These are phyloP conservation scores for Thalassiosira pacifica DNA, from an alignment of 352 stramenopile species.

Conservation along the genomic window DNA sequence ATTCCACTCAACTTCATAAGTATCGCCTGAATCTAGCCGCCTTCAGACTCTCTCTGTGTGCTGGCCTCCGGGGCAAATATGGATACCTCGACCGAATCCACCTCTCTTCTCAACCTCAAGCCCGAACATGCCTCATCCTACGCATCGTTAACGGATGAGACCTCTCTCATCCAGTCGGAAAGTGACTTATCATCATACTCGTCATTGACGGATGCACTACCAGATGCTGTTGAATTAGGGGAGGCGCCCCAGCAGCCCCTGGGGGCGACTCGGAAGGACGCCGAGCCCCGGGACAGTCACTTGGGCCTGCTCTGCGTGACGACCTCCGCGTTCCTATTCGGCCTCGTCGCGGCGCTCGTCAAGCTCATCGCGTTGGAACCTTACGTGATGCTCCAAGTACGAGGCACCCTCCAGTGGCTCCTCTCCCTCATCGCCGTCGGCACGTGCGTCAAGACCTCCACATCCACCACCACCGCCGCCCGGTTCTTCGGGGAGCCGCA, in stretches of 20 bases:
- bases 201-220: neutral
- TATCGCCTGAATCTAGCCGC: neutral
- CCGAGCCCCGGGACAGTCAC: neutral
- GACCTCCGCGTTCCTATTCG: neutral
- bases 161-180: neutral
- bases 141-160: neutral
- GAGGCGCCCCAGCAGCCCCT: neutral
- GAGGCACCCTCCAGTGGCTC: neutral
- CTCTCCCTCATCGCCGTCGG: neutral
- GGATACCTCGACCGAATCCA: neutral
- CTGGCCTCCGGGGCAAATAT: neutral
- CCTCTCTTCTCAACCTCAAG: neutral
- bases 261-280: neutral
- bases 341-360: neutral
- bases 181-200: neutral
- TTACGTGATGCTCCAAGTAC: neutral
- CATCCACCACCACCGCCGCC: neutral
- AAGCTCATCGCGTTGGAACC: neutral
- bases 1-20: neutral
- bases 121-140: neutral
- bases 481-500: neutral
- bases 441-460: neutral
- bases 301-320: neutral
- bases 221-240: neutral
- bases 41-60: no score